Base-by-base conservation (phyloP, 768 basidiomycete genomes). In the Lactarius sp. region DNA sequence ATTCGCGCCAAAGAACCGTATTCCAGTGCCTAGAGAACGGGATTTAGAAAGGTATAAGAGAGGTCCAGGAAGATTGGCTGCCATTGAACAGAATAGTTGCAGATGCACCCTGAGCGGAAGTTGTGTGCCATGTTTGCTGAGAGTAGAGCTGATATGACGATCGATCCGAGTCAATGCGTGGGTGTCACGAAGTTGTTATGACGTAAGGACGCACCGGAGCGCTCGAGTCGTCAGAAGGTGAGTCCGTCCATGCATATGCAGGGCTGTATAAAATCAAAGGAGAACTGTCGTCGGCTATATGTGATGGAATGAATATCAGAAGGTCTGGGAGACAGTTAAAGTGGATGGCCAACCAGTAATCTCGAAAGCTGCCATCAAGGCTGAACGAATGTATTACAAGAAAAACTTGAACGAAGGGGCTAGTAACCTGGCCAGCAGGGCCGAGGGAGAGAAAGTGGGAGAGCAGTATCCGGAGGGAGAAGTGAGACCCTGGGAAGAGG, bases 271-370 rank as follows among this genome's bases (percentile, higher is more conserved):
- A 68, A 70, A 85, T 77, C 61, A 83, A 74, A 71, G 83, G 81
- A 65, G 83, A 83, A 70, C 77, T 74, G 68, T 85, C 83, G 69
- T 84, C 83, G 69, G 81, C 84, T 85, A 37, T 22, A 36, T 59
- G n/a, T 9, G 20, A 52, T n/a, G 33, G 33, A 6, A 53, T n/a
- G 4, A 14, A 33, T 16, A n/a, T 64, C 31, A 53, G 20, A 33
- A 33, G 3, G 10, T 47, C 22, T n/a, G 20, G 22, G 44, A 9
- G n/a, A 34, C 22, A 4, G 27, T 39, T 3, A 13, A n/a, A 51
- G 37, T 8, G 4, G 13, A 60, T n/a, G 39, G 49, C 71, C 60
- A 39, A 81, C 81, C 76, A 64, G 77, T 76, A 51, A 81, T 67
- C 63, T 77, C 76, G 70, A 78, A 78, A 65, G 73, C 72, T 64